Base-by-base conservation (phyloP, 495 filamentous ascomycete genomes). In the Pyrenopolyporus hunteri region DNA sequence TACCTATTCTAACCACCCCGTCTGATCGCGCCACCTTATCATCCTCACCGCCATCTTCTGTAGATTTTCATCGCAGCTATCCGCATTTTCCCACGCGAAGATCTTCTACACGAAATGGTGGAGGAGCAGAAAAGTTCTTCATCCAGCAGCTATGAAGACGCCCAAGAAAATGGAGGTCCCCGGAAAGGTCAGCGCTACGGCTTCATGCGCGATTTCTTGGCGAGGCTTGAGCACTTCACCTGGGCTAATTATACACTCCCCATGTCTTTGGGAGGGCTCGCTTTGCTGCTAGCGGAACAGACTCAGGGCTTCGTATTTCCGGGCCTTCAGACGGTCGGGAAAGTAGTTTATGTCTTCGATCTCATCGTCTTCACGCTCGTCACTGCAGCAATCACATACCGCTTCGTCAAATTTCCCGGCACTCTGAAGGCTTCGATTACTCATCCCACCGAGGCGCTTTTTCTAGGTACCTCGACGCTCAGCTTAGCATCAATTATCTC, bases 201-300 rank as follows among this genome's bases (percentile, higher is more conserved):
- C 46, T 46, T 51, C 54, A 31, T 59, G 50, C 54, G 54, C 26
- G 45, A 74, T 80, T 51, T 57, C 39, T 40, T 70, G 40, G 48
- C 52, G 7, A 76, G 87, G 4, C 72, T 89, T 3, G 76, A 82
- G 49, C 87, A 89, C 62, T 88, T 89, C 66, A 89, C 87, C n/a
- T 89, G 85, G 82, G 85, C 86, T 19, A 89, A 86, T 81, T 91
- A 85, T 69, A 87, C 84, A 8, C 68, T 86, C 63, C 68, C 68
- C 13, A 89, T 89, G 85, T 83, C 85, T 31, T 86, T 83, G 1
- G 84, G 85, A 8, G 87, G 86, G 7, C 70, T 90, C 8, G 82
- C 87, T 17, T 76, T 89, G 13, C 70, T 87, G 28, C 74, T 91
- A 23, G 78, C 76, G 40, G 76, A 75, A 47, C 78, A 82, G 14